A percentile compares a stretch with the other conserved stretches of the same genome.
Conservation (phyloP, 305 asterid species). For the Fraxinus nigra region DNA sequence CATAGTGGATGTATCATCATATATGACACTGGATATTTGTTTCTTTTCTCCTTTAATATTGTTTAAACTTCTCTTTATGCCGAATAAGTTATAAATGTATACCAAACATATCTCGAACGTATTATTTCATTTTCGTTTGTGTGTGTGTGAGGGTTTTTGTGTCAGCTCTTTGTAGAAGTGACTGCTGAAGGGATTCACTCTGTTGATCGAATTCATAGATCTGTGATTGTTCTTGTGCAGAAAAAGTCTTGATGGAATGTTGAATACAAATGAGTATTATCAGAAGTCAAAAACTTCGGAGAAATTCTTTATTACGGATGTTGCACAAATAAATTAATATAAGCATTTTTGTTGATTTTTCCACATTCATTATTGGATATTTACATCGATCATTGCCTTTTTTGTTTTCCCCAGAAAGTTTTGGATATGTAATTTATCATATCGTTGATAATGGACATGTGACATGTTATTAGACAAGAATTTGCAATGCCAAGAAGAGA, state of each 20-base stretch:
- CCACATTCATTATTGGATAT: not conserved
- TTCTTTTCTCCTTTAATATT: too few species aligned
- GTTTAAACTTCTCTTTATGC: not conserved
- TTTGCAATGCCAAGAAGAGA: not conserved
- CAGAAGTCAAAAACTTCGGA: not conserved
- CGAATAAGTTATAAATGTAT: not conserved
- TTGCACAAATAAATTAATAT: not conserved
- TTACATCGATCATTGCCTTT: not conserved
- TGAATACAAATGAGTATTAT: too few species aligned
- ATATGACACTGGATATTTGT: too few species aligned
- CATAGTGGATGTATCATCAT: too few species aligned
- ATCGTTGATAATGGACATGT: not conserved
- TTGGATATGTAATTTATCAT: not conserved
- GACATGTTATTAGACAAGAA: not conserved
- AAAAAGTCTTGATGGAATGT: not conserved
- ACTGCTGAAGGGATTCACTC: not conserved
- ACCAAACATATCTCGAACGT: too few species aligned
- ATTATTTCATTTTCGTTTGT: too few species aligned
- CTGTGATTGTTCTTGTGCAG: not conserved
- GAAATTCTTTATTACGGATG: not conserved
- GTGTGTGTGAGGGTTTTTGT: not conserved
- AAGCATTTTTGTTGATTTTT: not conserved
- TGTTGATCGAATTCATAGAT: not conserved
- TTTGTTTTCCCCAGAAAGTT: not conserved
- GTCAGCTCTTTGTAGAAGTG: not conserved